Conservation (phyloP, 2,329 filamentous ascomycete genomes). For the Cordyceps sp. region DNA sequence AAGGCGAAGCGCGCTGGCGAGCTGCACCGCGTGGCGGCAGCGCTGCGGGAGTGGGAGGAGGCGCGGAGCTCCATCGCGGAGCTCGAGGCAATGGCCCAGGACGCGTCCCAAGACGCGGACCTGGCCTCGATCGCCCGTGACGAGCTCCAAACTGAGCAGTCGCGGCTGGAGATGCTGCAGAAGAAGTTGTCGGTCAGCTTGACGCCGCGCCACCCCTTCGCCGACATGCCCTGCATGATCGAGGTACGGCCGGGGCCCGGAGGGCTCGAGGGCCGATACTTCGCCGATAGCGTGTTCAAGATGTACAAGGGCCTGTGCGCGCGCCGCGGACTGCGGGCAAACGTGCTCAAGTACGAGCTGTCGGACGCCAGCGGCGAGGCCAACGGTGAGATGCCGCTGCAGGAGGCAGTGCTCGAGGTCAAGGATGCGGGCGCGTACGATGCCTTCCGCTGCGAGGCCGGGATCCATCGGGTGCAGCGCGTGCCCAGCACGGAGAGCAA, state of each 20-base stretch:
- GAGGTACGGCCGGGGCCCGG: conserved; percentile 88
- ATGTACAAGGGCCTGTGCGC: conserved; percentile 81
- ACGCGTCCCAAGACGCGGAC: conserved; percentile 41
- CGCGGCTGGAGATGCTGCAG: conserved; percentile 45
- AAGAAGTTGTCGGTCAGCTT: conserved; percentile 58
- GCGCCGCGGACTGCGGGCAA: conserved; percentile 46
- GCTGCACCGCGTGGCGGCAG: conserved; percentile 37
- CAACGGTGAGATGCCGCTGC: conserved; percentile 51
- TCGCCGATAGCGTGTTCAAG: conserved; percentile 69
- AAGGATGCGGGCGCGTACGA: conserved; percentile 65
- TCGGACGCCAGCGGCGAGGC: conserved; percentile 41
- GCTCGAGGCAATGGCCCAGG: conserved; percentile 27
- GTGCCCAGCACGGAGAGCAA: conserved; percentile 83
- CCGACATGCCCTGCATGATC: conserved; percentile 72
- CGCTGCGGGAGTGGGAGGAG: conserved; percentile 41
- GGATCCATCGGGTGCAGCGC: conserved; percentile 88
- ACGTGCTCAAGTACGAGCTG: conserved; percentile 65
- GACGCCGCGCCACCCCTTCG: conserved; percentile 80
- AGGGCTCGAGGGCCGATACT: conserved; percentile 79
- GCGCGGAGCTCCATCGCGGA: conserved; percentile 36
- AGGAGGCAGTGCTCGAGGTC: conserved; percentile 79
- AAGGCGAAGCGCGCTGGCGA: conserved; percentile 45
- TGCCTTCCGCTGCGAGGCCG: conserved; percentile 68
- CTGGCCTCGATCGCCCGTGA: conserved; percentile 65
- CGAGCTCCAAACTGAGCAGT: conserved; percentile 53